A percentile compares a stretch with the other conserved stretches of the same genome.
These are phyloP conservation scores for Suhomyces xylopsoci DNA, from an alignment of 805 yeast species.

Conservation along the genomic window DNA sequence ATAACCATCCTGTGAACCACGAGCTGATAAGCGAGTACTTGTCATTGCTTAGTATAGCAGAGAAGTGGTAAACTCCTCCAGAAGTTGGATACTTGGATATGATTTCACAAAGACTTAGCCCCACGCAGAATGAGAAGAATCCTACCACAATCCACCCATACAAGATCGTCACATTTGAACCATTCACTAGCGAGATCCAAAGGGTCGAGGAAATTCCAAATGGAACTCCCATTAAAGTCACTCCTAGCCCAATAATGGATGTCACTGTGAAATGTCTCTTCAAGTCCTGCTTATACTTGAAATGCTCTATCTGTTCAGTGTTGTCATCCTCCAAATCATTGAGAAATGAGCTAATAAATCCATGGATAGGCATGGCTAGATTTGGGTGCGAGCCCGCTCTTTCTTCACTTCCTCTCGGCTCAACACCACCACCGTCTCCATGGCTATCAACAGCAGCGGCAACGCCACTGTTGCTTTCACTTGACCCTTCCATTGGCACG, in stretches of 20 bases:
- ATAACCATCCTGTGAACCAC: conserved; percentile 79
- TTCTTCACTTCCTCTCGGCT: not conserved
- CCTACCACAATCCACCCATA: conserved; percentile 74
- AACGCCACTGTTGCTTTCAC: not conserved
- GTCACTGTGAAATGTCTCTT: conserved; percentile 64
- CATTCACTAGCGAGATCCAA: conserved; percentile 68
- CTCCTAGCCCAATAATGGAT: conserved; percentile 74
- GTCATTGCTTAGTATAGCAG: conserved; percentile 64
- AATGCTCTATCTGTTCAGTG: conserved; percentile 61
- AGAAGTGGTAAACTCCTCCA: conserved; percentile 73
- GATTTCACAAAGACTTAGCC: conserved; percentile 73
- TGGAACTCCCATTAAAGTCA: conserved; percentile 80
- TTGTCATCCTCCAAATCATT: conserved; percentile 39
- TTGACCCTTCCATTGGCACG: not conserved
- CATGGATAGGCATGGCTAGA: conserved; percentile 4
- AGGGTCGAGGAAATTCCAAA: conserved; percentile 73
- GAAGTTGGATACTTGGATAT: conserved; percentile 75
- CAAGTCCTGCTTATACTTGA: conserved; percentile 70
- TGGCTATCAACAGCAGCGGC: not conserved
- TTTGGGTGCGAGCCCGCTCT: not conserved
- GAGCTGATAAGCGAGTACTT: conserved; percentile 56
- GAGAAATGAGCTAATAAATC: conserved; percentile 5
- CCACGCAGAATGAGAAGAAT: conserved; percentile 59
- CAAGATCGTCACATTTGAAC: conserved; percentile 72
- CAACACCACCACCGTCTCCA: not conserved